A percentile compares a stretch with the other conserved stretches of the same genome.
These are phyloP conservation scores for Hypoxylon sp. DNA, from an alignment of 2,329 filamentous ascomycete genomes.

Conservation along the genomic window DNA sequence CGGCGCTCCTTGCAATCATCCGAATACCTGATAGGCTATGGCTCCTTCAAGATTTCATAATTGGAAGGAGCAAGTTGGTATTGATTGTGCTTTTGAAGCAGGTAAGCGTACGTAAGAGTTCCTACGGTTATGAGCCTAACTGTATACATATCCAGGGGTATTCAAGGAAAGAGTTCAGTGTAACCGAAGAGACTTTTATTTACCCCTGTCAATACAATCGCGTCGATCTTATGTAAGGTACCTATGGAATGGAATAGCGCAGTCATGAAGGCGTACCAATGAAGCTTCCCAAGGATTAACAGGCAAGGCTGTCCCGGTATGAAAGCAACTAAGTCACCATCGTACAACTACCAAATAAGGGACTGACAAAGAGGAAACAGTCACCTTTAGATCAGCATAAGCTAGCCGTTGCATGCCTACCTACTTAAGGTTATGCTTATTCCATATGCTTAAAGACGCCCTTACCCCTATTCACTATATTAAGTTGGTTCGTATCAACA, in stretches of 20 bases:
- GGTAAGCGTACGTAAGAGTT: neutral
- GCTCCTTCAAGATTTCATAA: no score
- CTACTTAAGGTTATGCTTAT: neutral
- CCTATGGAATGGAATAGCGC: neutral
- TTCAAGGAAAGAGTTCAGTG: neutral
- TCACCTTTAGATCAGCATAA: no score
- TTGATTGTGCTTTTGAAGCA: neutral
- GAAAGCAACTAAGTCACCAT: neutral
- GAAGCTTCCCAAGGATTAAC: neutral
- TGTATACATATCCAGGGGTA: neutral
- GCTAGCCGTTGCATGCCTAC: no score
- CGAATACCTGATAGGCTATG: neutral
- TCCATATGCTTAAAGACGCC: neutral
- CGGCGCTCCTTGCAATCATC: neutral
- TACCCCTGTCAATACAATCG: neutral
- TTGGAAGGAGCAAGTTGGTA: no score
- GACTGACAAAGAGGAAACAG: no score
- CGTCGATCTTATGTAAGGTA: no score
- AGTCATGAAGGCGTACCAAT: neutral
- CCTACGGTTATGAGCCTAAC: neutral
- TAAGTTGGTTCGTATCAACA: neutral
- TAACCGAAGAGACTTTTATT: neutral
- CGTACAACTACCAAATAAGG: neutral
- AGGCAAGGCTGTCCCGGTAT: neutral
- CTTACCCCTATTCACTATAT: neutral